A percentile compares a stretch with the other conserved stretches of the same genome.
Conservation (phyloP, 768 basidiomycete genomes). For the Hericium alpestre region DNA sequence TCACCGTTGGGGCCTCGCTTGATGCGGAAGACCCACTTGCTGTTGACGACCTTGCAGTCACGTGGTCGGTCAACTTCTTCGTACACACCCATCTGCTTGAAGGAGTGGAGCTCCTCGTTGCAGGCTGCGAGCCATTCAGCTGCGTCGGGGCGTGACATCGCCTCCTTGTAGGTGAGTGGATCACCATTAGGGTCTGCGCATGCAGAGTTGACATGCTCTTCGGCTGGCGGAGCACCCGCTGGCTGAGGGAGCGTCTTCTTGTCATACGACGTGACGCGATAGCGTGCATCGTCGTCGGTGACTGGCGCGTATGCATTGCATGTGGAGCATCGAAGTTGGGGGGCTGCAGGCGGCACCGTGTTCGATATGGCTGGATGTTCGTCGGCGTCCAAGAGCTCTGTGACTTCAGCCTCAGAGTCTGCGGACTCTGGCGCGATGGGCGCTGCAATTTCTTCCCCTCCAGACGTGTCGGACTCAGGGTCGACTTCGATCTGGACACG, state of each 20-base stretch:
- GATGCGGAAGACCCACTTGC: not conserved
- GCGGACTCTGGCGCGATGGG: too few species aligned
- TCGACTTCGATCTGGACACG: not conserved
- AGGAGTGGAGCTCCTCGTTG: not conserved
- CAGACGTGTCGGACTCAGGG: not conserved
- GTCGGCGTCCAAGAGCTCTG: too few species aligned
- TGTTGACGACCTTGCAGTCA: not conserved
- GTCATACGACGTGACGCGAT: too few species aligned
- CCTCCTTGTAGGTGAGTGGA: not conserved
- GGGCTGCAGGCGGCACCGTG: not conserved
- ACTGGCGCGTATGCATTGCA: not conserved
- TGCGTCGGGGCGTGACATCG: not conserved
- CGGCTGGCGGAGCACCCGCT: not conserved
- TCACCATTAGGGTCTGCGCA: not conserved
- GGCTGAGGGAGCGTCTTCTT: too few species aligned
- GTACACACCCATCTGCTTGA: not conserved
- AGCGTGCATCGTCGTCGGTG: not conserved
- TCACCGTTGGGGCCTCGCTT: constrained; percentile 12
- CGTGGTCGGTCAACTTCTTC: not conserved
- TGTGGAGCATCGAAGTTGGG: not conserved
- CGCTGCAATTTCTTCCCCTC: too few species aligned
- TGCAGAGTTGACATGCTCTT: not conserved
- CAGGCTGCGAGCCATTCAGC: too few species aligned
- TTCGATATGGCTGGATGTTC: too few species aligned
- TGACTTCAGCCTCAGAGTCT: too few species aligned